Conservation (phyloP, 805 yeast genomes). For the Metschnikowia gelsemii region DNA sequence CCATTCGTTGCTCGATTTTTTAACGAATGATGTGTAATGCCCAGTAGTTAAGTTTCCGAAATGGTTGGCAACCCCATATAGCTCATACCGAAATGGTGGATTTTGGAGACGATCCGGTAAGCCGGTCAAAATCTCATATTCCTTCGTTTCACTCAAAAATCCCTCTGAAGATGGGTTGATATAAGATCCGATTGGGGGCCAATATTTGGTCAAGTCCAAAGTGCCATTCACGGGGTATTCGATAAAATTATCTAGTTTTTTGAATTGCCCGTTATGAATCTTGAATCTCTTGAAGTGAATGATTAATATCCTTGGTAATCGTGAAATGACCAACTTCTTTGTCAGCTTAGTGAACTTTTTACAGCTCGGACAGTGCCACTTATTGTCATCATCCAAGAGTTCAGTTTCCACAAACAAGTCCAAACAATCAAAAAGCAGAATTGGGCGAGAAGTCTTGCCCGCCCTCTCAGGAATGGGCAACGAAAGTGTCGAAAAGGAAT, state of each 20-base stretch:
- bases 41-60: constrained; percentile 82
- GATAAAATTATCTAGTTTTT: constrained; percentile 64
- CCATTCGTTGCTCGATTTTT: constrained; percentile 60
- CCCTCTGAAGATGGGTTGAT: constrained; percentile 13
- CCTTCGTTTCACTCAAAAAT: constrained; percentile 39
- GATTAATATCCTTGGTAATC: constrained; percentile 77
- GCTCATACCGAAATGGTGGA: constrained; percentile 75
- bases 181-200: constrained; percentile 55
- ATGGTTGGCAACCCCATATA: constrained; percentile 83
- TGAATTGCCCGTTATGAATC: constrained; percentile 43
- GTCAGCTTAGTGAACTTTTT: constrained; percentile 59
- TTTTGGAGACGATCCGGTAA: constrained; percentile 68
- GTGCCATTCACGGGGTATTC: constrained; percentile 57
- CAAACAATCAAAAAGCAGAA: constrained; percentile 62
- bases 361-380: constrained; percentile 84
- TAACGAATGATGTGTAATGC: constrained; percentile 81
- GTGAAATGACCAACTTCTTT: constrained; percentile 68
- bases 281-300: constrained; percentile 83
- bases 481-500: constrained; percentile 74
- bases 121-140: constrained; percentile 44
- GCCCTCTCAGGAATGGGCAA: constrained; percentile 68
- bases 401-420: constrained; percentile 76
- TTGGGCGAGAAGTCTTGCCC: constrained; percentile 22
- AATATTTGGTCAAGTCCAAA: constrained; percentile 65
- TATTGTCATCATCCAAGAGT: constrained; percentile 69